Evolutionary conservation across 2,329 filamentous ascomycete species (phyloP).

Genomic region (Verticillium dahliae): DNA sequence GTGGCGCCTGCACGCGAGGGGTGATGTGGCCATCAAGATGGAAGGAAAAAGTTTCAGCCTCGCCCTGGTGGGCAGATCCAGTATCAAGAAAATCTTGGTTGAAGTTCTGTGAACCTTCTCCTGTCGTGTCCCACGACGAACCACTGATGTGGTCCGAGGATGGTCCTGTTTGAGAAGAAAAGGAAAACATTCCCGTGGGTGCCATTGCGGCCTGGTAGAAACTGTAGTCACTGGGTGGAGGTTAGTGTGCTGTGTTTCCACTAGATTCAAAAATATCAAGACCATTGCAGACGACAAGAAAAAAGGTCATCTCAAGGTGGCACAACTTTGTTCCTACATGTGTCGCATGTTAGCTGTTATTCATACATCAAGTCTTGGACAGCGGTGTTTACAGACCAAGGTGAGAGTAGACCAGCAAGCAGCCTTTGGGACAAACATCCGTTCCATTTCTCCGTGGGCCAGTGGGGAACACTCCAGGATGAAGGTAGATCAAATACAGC

Average conservation of each 20-base stretch:
- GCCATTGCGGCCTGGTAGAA: slow-evolving; percentile 45
- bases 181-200: slow-evolving; percentile 48
- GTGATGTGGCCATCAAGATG: slow-evolving; percentile 41
- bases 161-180: slow-evolving; percentile 55
- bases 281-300: slow-evolving; percentile 19
- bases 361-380: slow-evolving; percentile 11
- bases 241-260: slow-evolving; percentile 53
- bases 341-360: slow-evolving; percentile 25
- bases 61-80: slow-evolving; percentile 42
- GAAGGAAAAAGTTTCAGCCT: slow-evolving; percentile 48
- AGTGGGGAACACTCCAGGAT: background rate
- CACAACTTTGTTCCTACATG: slow-evolving; percentile 52
- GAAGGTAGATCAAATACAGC: background rate
- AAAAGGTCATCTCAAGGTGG: slow-evolving; percentile 26
- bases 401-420: background rate
- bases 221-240: slow-evolving; percentile 48
- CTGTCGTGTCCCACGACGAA: slow-evolving; percentile 49
- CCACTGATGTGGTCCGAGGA: slow-evolving; percentile 46
- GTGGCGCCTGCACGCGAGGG: slow-evolving; percentile 39
- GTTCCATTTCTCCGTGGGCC: background rate
- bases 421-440: background rate
- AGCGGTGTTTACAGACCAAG: slow-evolving; percentile 29
- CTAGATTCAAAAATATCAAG: slow-evolving; percentile 20
- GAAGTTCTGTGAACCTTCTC: slow-evolving; percentile 56
- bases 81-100: slow-evolving; percentile 40